These are phyloP conservation scores for Geranium incanum DNA, from an alignment of 441 rosid genomes.

Conservation along the genomic window DNA sequence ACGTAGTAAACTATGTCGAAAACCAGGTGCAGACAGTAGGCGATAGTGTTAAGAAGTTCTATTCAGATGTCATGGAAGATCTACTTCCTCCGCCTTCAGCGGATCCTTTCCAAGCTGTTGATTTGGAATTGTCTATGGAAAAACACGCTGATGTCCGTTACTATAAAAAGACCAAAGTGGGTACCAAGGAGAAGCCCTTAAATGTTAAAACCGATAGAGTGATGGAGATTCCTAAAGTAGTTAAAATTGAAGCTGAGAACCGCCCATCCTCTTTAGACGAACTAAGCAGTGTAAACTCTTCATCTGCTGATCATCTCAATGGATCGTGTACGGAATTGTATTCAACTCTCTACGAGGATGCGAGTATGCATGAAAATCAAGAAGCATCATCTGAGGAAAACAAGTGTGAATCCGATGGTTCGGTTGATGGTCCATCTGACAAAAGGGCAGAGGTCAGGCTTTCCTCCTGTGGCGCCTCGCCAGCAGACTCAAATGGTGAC, in stretches of 20 bases:
- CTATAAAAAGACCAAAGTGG: not conserved
- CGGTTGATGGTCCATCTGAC: not conserved
- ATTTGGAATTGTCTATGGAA: conserved; percentile 24
- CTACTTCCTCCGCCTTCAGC: conserved; percentile 38
- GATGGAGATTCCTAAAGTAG: not conserved
- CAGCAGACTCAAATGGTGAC: not conserved
- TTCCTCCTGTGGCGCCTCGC: not conserved
- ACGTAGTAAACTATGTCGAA: conserved; percentile 55
- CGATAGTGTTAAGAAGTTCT: conserved; percentile 55
- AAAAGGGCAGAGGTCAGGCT: not conserved
- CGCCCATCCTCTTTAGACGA: not conserved
- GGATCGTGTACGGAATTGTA: not conserved
- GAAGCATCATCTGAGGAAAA: not conserved
- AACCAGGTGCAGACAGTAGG: conserved; percentile 73
- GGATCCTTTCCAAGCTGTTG: conserved; percentile 14
- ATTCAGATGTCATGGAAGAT: conserved; percentile 61
- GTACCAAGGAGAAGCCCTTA: not conserved
- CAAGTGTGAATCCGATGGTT: not conserved
- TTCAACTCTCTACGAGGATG: not conserved
- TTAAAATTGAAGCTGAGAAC: not conserved
- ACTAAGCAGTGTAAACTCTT: not conserved
- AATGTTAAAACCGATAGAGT: not conserved
- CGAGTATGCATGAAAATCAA: not conserved
- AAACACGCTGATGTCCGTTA: conserved; percentile 24
- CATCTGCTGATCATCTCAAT: not conserved